Percentiles rank a stretch among this genome's conserved stretches.
Conservation (phyloP, 164 flowering plant genomes). For the Echeveria elegans region DNA sequence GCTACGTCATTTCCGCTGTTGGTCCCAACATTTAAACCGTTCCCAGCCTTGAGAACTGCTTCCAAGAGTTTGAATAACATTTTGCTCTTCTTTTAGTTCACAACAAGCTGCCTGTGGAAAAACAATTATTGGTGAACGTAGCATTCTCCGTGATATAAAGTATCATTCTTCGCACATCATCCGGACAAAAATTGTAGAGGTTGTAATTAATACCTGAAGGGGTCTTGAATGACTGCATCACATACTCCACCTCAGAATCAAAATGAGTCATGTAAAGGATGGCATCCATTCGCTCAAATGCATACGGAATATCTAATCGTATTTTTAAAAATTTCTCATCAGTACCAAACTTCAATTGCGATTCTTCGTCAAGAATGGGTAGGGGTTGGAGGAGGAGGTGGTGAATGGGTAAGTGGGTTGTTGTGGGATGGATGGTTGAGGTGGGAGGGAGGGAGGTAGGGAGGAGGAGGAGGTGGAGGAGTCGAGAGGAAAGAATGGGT, state of each 20-base stretch:
- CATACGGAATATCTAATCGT: slow-evolving; percentile 48
- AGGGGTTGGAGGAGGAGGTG: slow-evolving; percentile 12
- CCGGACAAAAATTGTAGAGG: neutral
- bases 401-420: slow-evolving; percentile 11
- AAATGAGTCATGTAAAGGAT: slow-evolving; percentile 44
- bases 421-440: slow-evolving; percentile 11
- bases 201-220: slow-evolving; percentile 31
- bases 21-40: slow-evolving; percentile 87
- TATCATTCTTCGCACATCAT: neutral
- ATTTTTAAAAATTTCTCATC: slow-evolving; percentile 50
- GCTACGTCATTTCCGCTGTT: slow-evolving; percentile 87
- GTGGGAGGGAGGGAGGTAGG: slow-evolving; percentile 15
- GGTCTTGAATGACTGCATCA: slow-evolving; percentile 29
- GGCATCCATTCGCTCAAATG: slow-evolving; percentile 44
- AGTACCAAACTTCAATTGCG: slow-evolving; percentile 59
- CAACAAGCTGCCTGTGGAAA: slow-evolving; percentile 66
- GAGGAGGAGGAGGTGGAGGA: too few species aligned
- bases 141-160: neutral
- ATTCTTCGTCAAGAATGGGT: slow-evolving; percentile 46
- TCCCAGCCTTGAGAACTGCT: slow-evolving; percentile 35
- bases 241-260: slow-evolving; percentile 39
- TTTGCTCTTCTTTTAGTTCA: slow-evolving; percentile 65
- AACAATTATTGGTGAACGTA: neutral
- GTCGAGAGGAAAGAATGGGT: slow-evolving; percentile 21
- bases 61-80: slow-evolving; percentile 74